Percentiles rank a stretch among this genome's conserved stretches.
Conservation (phyloP, 805 yeast species). For the Barnettozyma sucrosica region DNA sequence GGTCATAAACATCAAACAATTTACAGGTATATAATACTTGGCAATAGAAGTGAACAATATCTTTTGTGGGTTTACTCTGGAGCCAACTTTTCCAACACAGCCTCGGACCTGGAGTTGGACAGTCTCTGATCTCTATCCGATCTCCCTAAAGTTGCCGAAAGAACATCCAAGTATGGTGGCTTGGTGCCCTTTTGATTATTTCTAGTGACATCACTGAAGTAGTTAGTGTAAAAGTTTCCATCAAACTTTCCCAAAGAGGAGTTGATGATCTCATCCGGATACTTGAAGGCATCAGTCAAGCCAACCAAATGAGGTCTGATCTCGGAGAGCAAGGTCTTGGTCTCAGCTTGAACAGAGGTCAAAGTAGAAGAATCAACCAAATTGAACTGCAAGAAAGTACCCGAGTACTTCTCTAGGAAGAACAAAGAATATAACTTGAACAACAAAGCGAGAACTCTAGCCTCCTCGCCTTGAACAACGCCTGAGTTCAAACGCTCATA, state of each 20-base stretch:
- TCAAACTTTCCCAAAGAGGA: slow-evolving; percentile 76
- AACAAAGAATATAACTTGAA: slow-evolving; percentile 60
- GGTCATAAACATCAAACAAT: neutral
- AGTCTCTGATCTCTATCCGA: slow-evolving; percentile 33
- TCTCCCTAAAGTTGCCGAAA: slow-evolving; percentile 35
- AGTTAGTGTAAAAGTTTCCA: slow-evolving; percentile 80
- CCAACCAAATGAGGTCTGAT: slow-evolving; percentile 68
- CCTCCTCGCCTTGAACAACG: slow-evolving; percentile 30
- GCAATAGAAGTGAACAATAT: neutral
- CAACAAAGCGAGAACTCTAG: slow-evolving; percentile 44
- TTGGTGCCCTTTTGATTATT: slow-evolving; percentile 43
- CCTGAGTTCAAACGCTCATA: slow-evolving; percentile 22
- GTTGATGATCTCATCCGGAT: slow-evolving; percentile 74
- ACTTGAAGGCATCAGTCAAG: slow-evolving; percentile 77
- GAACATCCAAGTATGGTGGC: slow-evolving; percentile 43
- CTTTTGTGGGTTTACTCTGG: slow-evolving; percentile 1
- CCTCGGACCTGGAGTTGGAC: slow-evolving; percentile 28
- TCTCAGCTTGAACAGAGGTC: slow-evolving; percentile 36
- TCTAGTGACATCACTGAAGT: slow-evolving; percentile 53
- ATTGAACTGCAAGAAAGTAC: slow-evolving; percentile 62
- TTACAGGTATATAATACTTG: neutral
- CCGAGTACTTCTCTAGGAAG: slow-evolving; percentile 64
- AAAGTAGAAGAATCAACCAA: slow-evolving; percentile 47
- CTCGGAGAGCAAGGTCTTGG: slow-evolving; percentile 40
- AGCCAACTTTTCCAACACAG: slow-evolving; percentile 26